Base-by-base conservation (phyloP, 2,329 filamentous ascomycete species). In the Alternaria sp. region DNA sequence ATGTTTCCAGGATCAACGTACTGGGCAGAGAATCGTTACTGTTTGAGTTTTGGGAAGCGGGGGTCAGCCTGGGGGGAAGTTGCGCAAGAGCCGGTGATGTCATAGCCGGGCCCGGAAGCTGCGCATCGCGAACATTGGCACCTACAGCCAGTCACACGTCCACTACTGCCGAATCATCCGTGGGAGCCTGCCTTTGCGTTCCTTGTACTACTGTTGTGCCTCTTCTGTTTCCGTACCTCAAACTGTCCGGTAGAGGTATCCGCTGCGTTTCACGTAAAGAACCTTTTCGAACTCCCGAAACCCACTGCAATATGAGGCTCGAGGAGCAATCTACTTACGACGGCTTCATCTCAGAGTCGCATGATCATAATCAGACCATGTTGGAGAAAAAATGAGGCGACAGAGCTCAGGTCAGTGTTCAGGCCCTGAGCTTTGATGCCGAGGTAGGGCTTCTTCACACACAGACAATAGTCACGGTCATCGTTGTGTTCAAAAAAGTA, bases 41-140 rank as follows among this genome's bases (percentile, higher is more conserved):
- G 69, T 68, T 68, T 66, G 66, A 60, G 66, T 61, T 57, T 60
- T 57, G 61, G 45, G 54, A 44, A 46, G 61, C 61, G 63, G 67
- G 68, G 65, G 65, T 55, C 66, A 69, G 49, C 51, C 56, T 57
- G 64, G 30, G 54, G 57, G 54, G 57, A 66, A 63, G 62, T 67
- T 49, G 63, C 55, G 62, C 60, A 54, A 66, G 62, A 45, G 52
- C 57, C 54, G 49, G 63, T 73, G 69, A 74, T 67, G 69, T 74
- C 72, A 72, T 70, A 26, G 54, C 21, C 50, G 26, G 40, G 28
- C 47, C 60, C 59, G 66, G 70, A 72, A 73, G 69, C 62, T 46
- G 44, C 61, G 49, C 61, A 61, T 49, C 36, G 36, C n/a, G 36
- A 40, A 44, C 17, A 19, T 17, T 32, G 49, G 46, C 43, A 49